Conservation (phyloP, 805 yeast genomes). For the Danielozyma ontarioensis region DNA sequence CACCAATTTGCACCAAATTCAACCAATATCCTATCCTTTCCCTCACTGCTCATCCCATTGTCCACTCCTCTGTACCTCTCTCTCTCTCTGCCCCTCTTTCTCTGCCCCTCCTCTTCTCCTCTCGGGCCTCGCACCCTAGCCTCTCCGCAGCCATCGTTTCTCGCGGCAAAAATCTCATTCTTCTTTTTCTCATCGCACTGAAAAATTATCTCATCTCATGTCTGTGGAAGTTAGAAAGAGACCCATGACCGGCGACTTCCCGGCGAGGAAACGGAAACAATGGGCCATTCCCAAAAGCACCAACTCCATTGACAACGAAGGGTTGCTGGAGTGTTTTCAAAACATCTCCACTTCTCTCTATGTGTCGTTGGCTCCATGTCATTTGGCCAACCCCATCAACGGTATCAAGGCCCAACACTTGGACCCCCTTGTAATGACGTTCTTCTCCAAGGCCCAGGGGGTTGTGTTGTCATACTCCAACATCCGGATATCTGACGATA, state of each 20-base stretch:
- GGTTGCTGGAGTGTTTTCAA: conserved; percentile 67
- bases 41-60: too few relatives aligned
- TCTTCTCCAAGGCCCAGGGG: conserved; percentile 67
- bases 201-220: not conserved
- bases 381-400: conserved; percentile 58
- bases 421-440: conserved; percentile 85
- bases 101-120: not conserved
- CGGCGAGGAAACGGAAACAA: conserved; percentile 12
- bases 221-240: not conserved
- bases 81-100: not conserved
- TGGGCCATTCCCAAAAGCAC: conserved; percentile 20
- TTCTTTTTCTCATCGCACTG: too few relatives aligned
- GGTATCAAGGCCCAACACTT: conserved; percentile 87
- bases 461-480: conserved; percentile 78
- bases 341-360: conserved; percentile 58
- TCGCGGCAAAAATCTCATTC: too few relatives aligned
- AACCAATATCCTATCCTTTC: too few relatives aligned
- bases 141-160: too few relatives aligned
- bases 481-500: conserved; percentile 47
- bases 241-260: not conserved
- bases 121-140: too few relatives aligned
- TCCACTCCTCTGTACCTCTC: not conserved
- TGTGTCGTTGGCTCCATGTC: conserved; percentile 84
- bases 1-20: too few relatives aligned
- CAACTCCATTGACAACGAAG: conserved; percentile 37